Conservation (phyloP, 2,329 filamentous ascomycete species). For the Phyllosticta capitalensis region DNA sequence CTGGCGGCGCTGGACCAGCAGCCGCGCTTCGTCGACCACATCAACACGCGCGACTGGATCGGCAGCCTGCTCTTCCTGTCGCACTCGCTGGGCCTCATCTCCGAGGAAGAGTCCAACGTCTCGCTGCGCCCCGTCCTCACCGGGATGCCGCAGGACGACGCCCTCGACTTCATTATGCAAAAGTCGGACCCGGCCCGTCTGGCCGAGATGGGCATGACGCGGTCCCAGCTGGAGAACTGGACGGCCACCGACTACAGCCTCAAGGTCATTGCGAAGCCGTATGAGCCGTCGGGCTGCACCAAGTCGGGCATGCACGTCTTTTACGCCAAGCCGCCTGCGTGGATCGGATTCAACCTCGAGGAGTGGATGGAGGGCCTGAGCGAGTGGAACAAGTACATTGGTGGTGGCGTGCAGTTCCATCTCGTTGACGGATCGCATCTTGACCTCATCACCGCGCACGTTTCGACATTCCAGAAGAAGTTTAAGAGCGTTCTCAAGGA, state of each 20-base stretch:
- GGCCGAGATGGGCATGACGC: conserved; percentile 24
- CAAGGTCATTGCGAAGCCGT: conserved; percentile 32
- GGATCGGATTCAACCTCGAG: conserved; percentile 19
- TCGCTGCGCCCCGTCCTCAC: conserved; percentile 10
- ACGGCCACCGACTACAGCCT: conserved; percentile 27
- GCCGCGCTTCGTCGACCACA: conserved; percentile 37
- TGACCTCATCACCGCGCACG: conserved; percentile 16
- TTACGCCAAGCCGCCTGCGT: conserved; percentile 26
- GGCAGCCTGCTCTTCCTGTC: conserved; percentile 32
- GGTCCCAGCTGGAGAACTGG: conserved; percentile 24
- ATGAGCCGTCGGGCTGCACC: conserved; percentile 34
- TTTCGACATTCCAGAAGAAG: conserved; percentile 12
- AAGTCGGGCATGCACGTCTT: conserved; percentile 33
- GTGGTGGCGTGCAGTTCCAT: conserved; percentile 12
- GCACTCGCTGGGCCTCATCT: conserved; percentile 33
- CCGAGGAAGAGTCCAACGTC: conserved; percentile 20
- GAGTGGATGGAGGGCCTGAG: conserved; percentile 22
- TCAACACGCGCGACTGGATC: conserved; percentile 33
- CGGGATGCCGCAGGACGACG: background rate
- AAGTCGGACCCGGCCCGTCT: conserved; percentile 14
- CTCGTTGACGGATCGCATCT: conserved; percentile 16
- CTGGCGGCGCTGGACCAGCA: conserved; percentile 36
- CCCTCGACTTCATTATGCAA: conserved; percentile 1
- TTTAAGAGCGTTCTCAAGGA: conserved; percentile 12
- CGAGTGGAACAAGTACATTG: conserved; percentile 16